Conservation (phyloP, 1,284 basidiomycete genomes). For the Microstroma glucosiphilum region DNA sequence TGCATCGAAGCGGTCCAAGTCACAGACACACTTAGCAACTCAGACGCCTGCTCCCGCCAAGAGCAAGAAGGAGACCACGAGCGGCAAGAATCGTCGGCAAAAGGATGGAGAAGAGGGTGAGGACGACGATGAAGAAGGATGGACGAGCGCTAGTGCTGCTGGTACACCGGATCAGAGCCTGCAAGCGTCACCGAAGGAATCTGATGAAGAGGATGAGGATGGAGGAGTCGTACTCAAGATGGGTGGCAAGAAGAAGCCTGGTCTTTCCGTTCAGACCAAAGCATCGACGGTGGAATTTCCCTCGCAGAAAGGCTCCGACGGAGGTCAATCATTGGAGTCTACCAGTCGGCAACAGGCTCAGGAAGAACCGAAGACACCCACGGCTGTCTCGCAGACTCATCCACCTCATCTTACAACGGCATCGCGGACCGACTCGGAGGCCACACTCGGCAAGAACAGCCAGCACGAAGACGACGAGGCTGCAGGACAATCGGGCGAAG, state of each 20-base stretch:
- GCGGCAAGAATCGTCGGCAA: constrained; percentile 9
- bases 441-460: neutral
- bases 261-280: neutral
- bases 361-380: neutral
- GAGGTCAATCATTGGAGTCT: neutral
- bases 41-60: constrained; percentile 12
- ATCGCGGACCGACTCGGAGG: constrained; percentile 2
- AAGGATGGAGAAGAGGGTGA: neutral
- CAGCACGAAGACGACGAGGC: neutral
- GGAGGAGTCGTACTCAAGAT: constrained; percentile 30
- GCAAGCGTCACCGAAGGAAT: constrained; percentile 18
- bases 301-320: constrained; percentile 8
- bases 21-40: constrained; percentile 26
- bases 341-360: constrained; percentile 8
- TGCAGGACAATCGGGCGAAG: neutral
- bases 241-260: constrained; percentile 30
- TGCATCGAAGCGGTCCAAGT: constrained; percentile 31
- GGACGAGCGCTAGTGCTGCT: constrained; percentile 29
- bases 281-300: constrained; percentile 14
- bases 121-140: constrained; percentile 27
- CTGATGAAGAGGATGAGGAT: constrained; percentile 12
- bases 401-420: neutral
- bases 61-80: constrained; percentile 6
- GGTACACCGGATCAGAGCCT: constrained; percentile 21
- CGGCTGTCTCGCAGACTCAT: constrained; percentile 2